A percentile compares a stretch with the other conserved stretches of the same genome.
phyloP scores from a whole-genome alignment of 257 asterid genomes.

The Scutellaria minor region DNA sequence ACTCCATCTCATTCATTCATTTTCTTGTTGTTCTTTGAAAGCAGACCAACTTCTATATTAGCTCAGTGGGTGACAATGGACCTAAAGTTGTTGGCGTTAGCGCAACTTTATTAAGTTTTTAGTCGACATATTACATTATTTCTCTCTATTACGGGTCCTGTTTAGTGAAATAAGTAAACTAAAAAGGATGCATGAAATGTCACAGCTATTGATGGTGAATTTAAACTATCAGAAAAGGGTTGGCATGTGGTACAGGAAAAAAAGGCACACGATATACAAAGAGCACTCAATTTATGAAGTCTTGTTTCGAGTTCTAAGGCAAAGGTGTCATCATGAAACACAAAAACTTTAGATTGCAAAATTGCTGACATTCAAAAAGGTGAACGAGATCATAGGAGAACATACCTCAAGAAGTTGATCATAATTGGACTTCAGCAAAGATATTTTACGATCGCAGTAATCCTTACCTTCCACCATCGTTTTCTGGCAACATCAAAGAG shows the following conservation, averaged over 20 bases:
- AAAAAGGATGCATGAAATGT: not conserved
- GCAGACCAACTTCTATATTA: not conserved
- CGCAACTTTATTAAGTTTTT: not conserved
- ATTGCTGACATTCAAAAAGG: not conserved
- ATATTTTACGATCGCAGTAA: constrained; percentile 85
- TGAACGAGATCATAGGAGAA: not conserved
- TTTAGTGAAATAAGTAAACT: not conserved
- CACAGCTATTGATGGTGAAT: not conserved
- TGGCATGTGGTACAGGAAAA: constrained; percentile 1
- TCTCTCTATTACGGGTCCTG: not conserved
- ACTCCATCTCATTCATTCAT: not conserved
- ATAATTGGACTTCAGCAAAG: constrained; percentile 86
- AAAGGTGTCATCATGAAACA: not conserved
- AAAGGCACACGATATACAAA: not conserved
- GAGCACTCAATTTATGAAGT: no score
- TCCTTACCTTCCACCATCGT: constrained; percentile 91
- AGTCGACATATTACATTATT: not conserved
- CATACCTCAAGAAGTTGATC: constrained; percentile 94
- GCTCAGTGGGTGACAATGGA: not conserved
- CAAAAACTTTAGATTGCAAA: not conserved
- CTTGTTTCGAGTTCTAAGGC: constrained; percentile 19
- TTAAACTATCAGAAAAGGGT: not conserved
- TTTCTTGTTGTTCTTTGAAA: not conserved
- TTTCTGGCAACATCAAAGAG: constrained; percentile 56
- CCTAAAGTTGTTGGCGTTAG: not conserved